These are phyloP conservation scores for Brettanomyces anomalus DNA, from an alignment of 805 yeast genomes.

Conservation along the genomic window DNA sequence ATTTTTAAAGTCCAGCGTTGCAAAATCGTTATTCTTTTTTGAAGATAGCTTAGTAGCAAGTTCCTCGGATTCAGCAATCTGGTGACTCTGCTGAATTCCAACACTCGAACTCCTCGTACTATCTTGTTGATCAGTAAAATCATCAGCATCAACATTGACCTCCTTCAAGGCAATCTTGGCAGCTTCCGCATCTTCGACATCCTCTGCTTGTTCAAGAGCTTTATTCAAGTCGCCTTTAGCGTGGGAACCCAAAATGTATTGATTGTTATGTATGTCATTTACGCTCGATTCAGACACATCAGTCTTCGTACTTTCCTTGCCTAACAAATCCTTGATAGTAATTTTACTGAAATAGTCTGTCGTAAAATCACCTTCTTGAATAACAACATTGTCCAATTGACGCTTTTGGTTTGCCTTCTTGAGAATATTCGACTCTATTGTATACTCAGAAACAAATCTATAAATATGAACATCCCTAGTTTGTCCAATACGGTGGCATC, in stretches of 20 bases:
- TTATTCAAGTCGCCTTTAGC: slow-evolving; percentile 20
- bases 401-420: slow-evolving; percentile 92
- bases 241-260: slow-evolving; percentile 8
- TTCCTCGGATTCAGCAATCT: slow-evolving; percentile 13
- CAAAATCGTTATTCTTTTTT: slow-evolving; percentile 2
- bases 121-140: slow-evolving; percentile 50
- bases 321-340: slow-evolving; percentile 78
- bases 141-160: slow-evolving; percentile 75
- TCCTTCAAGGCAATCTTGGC: slow-evolving; percentile 86
- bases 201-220: slow-evolving; percentile 86
- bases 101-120: slow-evolving; percentile 16
- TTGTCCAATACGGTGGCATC: slow-evolving; percentile 98
- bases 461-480: slow-evolving; percentile 96
- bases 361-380: slow-evolving; percentile 97
- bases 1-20: slow-evolving; percentile 8
- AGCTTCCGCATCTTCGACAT: slow-evolving; percentile 83
- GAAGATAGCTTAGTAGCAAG: slow-evolving; percentile 13
- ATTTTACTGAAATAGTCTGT: slow-evolving; percentile 90
- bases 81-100: slow-evolving; percentile 8
- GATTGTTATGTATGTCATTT: slow-evolving; percentile 28
- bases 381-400: slow-evolving; percentile 87
- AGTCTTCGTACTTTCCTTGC: slow-evolving; percentile 33
- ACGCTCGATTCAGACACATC: slow-evolving; percentile 28
- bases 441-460: slow-evolving; percentile 89
- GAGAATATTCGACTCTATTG: slow-evolving; percentile 91